Conservation (phyloP, 768 basidiomycete genomes). For the Amanita muscaria region DNA sequence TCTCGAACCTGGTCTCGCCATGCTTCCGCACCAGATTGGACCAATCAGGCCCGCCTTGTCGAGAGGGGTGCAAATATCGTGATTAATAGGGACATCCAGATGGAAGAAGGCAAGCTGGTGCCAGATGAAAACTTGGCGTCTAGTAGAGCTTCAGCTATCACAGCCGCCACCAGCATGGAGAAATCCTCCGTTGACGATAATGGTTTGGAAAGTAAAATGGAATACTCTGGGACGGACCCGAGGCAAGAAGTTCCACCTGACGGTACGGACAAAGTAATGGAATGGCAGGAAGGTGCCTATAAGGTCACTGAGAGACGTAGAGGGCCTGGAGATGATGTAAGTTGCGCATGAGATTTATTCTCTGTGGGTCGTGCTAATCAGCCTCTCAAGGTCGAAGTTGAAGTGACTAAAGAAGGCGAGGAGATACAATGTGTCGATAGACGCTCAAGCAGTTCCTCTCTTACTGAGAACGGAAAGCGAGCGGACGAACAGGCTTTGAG, state of each 20-base stretch:
- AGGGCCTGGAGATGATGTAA: slow-evolving; percentile 61
- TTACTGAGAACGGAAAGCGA: neutral
- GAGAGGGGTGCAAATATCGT: slow-evolving; percentile 68
- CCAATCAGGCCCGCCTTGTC: slow-evolving; percentile 65
- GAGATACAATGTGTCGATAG: neutral
- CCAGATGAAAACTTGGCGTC: slow-evolving; percentile 1
- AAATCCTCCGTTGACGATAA: neutral
- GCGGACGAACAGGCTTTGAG: neutral
- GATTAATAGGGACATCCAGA: slow-evolving; percentile 69
- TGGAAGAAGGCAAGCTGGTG: slow-evolving; percentile 30
- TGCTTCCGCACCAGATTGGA: slow-evolving; percentile 63
- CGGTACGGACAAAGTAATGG: slow-evolving; percentile 20
- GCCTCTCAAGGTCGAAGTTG: slow-evolving; percentile 1
- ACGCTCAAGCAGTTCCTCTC: neutral
- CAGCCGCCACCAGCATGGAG: neutral
- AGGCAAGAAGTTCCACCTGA: slow-evolving; percentile 8
- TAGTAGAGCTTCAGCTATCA: neutral
- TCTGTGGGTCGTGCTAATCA: no score
- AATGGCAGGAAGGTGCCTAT: slow-evolving; percentile 70
- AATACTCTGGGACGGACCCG: neutral
- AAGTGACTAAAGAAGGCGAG: slow-evolving; percentile 2
- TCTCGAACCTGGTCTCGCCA: slow-evolving; percentile 88
- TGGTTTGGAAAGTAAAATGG: neutral
- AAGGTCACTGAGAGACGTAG: slow-evolving; percentile 52
- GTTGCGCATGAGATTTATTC: no score